Evolutionary conservation across 768 basidiomycete species (phyloP), one percentile per base, ranked within the genome.

Genomic region (Austroboletus festivus): DNA sequence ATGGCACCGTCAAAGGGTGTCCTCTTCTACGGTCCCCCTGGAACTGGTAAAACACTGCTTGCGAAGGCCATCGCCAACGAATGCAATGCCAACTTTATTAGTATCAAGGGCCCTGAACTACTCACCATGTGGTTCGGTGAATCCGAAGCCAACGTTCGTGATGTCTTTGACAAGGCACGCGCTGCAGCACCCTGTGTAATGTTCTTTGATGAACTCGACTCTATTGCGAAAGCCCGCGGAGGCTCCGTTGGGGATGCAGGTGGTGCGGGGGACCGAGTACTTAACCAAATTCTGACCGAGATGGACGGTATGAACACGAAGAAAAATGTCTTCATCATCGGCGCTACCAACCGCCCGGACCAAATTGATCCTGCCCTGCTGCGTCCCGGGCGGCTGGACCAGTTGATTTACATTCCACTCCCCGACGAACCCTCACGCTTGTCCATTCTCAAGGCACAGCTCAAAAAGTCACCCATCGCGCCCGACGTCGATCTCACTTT

Each of bases 61-160:
- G 96, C 96, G 47, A 99, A 98, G 75, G 96, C 96, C 51, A 97
- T 98, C 64, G 96, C 96, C 59, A 94, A 97, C 68, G 96, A 98
- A 77, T 98, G 95, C 67, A 94, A 98, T 67, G 95, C 96, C 73
- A 99, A 98, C 78, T 98, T 98, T 64, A 97, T 98, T 75, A 90
- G 86, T 54, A 96, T 98, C 81, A 99, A 99, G 83, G 95, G 96
- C 56, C 95, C 95, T 53, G 96, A 97, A 72, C 78, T 97, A 37
- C 83, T 98, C 37, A 99, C 94, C 6, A 98, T 98, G 95, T 99
- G 96, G 93, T 98, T 99, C 72, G 96, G 96, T 83, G 96, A 99
- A 79, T 98, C 95, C 6, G 96, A 99, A 75, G 96, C 95, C 56
- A 99, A 99, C 63, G 96, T 99, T 53, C 92, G 96, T 60, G 95